Percentiles rank a stretch among this genome's conserved stretches.
phyloP scores from a whole-genome alignment of 495 filamentous ascomycete species.

The Melanomma pulvis-pyrius region DNA sequence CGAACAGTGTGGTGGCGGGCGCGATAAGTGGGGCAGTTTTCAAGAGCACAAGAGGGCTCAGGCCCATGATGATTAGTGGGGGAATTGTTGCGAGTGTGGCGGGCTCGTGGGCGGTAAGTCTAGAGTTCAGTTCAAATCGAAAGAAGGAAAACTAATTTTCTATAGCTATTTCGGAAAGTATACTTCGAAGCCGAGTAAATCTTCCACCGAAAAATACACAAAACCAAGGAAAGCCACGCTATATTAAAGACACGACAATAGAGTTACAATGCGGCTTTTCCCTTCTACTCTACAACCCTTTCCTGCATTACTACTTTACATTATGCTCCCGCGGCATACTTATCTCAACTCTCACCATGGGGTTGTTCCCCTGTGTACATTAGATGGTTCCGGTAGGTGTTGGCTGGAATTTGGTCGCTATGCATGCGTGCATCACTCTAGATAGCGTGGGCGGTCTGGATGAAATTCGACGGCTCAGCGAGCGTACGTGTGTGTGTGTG shows the following conservation, averaged over 20 bases:
- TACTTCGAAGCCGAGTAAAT: constrained; percentile 28
- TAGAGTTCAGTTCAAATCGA: not conserved
- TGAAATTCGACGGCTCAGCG: not conserved
- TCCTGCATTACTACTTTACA: not conserved
- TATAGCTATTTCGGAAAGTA: constrained; percentile 24
- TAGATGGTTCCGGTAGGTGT: not conserved
- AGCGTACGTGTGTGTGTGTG: not conserved
- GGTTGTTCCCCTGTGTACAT: not conserved
- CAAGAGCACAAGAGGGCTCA: constrained; percentile 87
- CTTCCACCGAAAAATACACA: not conserved
- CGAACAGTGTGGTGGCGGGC: constrained; percentile 84
- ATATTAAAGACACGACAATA: not conserved
- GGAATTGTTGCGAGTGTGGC: constrained; percentile 83
- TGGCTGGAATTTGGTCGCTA: not conserved
- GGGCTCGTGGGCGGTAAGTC: constrained; percentile 78
- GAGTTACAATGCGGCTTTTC: not conserved
- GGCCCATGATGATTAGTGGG: constrained; percentile 91
- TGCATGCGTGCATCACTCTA: not conserved
- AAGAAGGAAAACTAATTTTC: not conserved
- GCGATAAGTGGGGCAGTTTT: constrained; percentile 88
- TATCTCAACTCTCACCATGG: constrained; percentile 8
- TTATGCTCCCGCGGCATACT: not conserved
- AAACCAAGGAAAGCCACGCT: not conserved
- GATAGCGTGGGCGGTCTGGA: not conserved
- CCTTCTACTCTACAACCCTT: not conserved